A percentile compares a stretch with the other conserved stretches of the same genome.
Evolutionary conservation across 2,329 filamentous ascomycete species (phyloP).

Genomic region (Pseudopyricularia javanii): DNA sequence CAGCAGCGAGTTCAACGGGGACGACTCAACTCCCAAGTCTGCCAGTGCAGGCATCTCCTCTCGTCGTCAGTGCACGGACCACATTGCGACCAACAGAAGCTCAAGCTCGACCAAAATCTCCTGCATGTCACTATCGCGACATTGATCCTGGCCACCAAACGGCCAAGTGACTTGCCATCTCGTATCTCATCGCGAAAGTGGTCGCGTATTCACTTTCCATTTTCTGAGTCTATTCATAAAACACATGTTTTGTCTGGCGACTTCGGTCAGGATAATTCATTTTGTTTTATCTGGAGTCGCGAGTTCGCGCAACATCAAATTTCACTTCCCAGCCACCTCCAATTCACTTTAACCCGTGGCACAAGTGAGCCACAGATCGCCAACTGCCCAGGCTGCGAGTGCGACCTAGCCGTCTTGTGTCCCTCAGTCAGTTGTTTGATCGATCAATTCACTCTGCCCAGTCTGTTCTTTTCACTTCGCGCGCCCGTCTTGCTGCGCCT

Average conservation of each 20-base stretch:
- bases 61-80: background rate
- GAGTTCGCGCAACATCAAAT: background rate
- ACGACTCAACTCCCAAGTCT: too few relatives aligned
- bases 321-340: background rate
- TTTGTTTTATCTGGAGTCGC: conserved; percentile 18
- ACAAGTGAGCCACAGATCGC: background rate
- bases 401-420: background rate
- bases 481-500: background rate
- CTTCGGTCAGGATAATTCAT: too few relatives aligned
- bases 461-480: background rate
- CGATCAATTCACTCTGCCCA: background rate
- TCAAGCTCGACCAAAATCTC: background rate
- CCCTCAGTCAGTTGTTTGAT: background rate
- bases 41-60: too few relatives aligned
- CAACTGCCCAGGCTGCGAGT: background rate
- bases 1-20: too few relatives aligned
- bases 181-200: background rate
- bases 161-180: background rate
- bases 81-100: background rate
- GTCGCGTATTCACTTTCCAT: background rate
- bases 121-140: background rate
- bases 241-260: conserved; percentile 9
- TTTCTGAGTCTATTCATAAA: background rate
- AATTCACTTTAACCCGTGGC: background rate
- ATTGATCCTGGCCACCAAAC: background rate